Conservation (phyloP, 106 monocot genomes). For the Iris macrosiphon region DNA sequence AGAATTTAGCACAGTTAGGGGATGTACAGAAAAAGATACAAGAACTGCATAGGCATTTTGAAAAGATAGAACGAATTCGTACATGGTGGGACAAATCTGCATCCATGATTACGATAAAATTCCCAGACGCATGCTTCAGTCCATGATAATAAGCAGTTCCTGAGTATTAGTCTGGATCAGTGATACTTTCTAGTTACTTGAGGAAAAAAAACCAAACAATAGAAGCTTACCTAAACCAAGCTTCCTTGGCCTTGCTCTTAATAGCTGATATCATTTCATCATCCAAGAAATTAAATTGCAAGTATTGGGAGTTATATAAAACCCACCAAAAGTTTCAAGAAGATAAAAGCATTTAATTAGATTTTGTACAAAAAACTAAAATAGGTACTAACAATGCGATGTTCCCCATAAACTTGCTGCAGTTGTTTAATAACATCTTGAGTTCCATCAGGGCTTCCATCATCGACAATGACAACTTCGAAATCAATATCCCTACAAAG, state of each 20-base stretch:
- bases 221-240: constrained; percentile 70
- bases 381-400: constrained; percentile 56
- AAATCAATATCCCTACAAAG: constrained; percentile 62
- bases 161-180: constrained; percentile 15
- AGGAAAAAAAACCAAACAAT: neutral
- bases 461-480: constrained; percentile 87
- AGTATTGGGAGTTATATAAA: too few species aligned
- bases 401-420: constrained; percentile 76
- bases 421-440: constrained; percentile 88
- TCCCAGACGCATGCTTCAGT: constrained; percentile 78
- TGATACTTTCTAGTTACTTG: neutral
- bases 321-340: too few species aligned
- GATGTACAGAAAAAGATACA: neutral
- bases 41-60: neutral
- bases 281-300: neutral
- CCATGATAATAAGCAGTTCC: constrained; percentile 93
- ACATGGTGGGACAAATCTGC: constrained; percentile 96
- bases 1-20: constrained; percentile 3
- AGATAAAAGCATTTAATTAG: too few species aligned
- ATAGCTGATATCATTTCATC: constrained; percentile 27
- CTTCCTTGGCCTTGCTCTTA: constrained; percentile 74
- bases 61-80: constrained; percentile 8
- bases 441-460: constrained; percentile 97
- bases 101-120: constrained; percentile 91
- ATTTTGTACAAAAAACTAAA: neutral